These are phyloP conservation scores for Alloteropsis angusta DNA, from an alignment of 202 grass and related monocot genomes.

Conservation along the genomic window DNA sequence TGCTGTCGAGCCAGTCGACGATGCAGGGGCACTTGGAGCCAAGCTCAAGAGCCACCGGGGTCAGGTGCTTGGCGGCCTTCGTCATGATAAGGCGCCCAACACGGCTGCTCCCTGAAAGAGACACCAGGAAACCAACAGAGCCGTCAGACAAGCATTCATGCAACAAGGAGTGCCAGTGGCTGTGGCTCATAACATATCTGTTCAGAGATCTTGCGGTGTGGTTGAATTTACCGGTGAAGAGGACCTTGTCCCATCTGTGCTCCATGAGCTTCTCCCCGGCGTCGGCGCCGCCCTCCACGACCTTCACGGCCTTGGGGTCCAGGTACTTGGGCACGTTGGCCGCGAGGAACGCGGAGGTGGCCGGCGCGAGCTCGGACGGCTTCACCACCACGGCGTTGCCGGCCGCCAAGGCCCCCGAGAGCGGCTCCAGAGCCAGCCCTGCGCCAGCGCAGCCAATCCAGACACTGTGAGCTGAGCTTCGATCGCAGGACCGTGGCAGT, in stretches of 20 bases:
- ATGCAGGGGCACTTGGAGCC: constrained; percentile 89
- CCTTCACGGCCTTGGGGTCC: constrained; percentile 59
- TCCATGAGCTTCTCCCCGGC: constrained; percentile 66
- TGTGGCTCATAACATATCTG: no score
- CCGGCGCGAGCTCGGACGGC: constrained; percentile 66
- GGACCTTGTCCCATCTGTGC: constrained; percentile 78
- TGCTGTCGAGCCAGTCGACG: constrained; percentile 43
- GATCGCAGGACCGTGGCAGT: neutral
- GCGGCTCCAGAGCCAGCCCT: constrained; percentile 61
- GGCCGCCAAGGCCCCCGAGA: constrained; percentile 66
- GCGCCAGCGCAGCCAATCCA: neutral
- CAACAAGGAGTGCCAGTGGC: neutral
- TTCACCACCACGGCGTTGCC: constrained; percentile 71
- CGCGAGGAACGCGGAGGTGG: constrained; percentile 45
- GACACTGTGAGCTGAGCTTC: neutral
- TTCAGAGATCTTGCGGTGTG: neutral
- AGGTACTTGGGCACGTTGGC: constrained; percentile 51
- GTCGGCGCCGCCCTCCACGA: constrained; percentile 47
- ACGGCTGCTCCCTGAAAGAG: constrained; percentile 35
- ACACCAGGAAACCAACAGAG: neutral
- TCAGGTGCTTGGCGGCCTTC: constrained; percentile 67
- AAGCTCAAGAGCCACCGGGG: constrained; percentile 67
- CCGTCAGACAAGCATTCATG: neutral
- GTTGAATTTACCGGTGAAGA: constrained; percentile 57
- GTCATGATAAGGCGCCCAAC: constrained; percentile 69